phyloP scores from a whole-genome alignment of 352 stramenopile genomes.

The Phytophthora kernoviae region DNA sequence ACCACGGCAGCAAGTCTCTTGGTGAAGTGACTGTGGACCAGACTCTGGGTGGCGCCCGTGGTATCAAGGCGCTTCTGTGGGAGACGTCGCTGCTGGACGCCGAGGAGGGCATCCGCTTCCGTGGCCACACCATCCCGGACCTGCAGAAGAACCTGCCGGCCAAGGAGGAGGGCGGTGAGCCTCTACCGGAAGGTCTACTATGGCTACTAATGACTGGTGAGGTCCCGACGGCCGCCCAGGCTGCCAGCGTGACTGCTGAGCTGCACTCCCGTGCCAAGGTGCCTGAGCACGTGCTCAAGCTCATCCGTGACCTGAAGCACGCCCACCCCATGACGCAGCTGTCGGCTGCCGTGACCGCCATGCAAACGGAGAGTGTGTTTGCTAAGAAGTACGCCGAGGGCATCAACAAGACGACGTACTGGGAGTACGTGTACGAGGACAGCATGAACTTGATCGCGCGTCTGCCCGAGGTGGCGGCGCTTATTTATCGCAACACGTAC shows the following conservation, averaged over 20 bases:
- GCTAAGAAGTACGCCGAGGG: slow-evolving; percentile 96
- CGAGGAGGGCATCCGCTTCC: slow-evolving; percentile 98
- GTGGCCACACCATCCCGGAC: slow-evolving; percentile 98
- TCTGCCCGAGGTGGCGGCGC: slow-evolving; percentile 96
- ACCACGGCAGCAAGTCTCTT: slow-evolving; percentile 92
- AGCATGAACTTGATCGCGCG: slow-evolving; percentile 98
- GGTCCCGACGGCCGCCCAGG: slow-evolving; percentile 97
- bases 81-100: slow-evolving; percentile 96
- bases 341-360: slow-evolving; percentile 91
- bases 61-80: slow-evolving; percentile 99
- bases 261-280: slow-evolving; percentile 95
- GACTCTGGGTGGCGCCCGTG: slow-evolving; percentile 96
- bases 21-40: slow-evolving; percentile 96
- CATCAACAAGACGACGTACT: slow-evolving; percentile 98
- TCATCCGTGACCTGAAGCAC: slow-evolving; percentile 96
- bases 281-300: slow-evolving; percentile 94
- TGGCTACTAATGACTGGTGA: slow-evolving; percentile 98
- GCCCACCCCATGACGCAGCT: slow-evolving; percentile 99
- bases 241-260: slow-evolving; percentile 94
- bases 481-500: slow-evolving; percentile 99
- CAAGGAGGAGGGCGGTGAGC: slow-evolving; percentile 93
- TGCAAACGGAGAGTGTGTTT: slow-evolving; percentile 97
- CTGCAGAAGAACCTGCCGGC: slow-evolving; percentile 96
- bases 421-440: slow-evolving; percentile 98
- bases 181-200: slow-evolving; percentile 96